Evolutionary conservation across 345 rosid genomes (phyloP).

Genomic region (Ricinus communis): DNA sequence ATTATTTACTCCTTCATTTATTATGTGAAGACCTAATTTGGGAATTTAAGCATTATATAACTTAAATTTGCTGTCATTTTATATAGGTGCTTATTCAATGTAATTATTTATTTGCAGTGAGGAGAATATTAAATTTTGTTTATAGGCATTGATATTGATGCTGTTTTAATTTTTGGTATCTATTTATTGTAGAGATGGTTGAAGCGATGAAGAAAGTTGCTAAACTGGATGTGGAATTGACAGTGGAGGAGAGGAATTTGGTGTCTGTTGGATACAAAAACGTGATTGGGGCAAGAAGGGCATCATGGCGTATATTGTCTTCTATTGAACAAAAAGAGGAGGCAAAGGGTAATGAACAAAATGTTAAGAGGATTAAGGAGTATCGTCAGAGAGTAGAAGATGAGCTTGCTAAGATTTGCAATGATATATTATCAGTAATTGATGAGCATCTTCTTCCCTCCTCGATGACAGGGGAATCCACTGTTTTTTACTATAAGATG

Average conservation of each 20-base stretch:
- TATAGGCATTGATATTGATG: background rate
- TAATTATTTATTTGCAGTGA: background rate
- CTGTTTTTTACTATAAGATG: conserved; percentile 82
- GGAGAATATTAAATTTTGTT: background rate
- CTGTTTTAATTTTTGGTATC: background rate
- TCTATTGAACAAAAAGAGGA: conserved; percentile 89
- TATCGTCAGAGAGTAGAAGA: conserved; percentile 72
- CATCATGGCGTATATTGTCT: conserved; percentile 69
- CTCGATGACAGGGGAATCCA: conserved; percentile 69
- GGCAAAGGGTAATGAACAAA: conserved; percentile 64
- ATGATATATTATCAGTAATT: conserved; percentile 62
- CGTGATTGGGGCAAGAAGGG: conserved; percentile 84
- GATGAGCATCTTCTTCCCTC: conserved; percentile 71
- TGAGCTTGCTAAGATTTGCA: conserved; percentile 69
- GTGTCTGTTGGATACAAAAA: conserved; percentile 88
- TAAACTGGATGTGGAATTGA: conserved; percentile 62
- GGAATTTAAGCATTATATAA: no score
- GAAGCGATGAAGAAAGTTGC: conserved; percentile 84
- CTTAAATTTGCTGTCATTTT: no score
- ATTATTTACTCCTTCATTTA: no score
- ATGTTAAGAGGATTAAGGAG: conserved; percentile 67
- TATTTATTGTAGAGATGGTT: conserved; percentile 63
- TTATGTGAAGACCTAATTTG: no score
- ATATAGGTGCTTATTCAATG: no score
- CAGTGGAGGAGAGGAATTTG: conserved; percentile 81